Evolutionary conservation across 2,329 filamentous ascomycete species (phyloP).

Genomic region (Fusarium sp.): DNA sequence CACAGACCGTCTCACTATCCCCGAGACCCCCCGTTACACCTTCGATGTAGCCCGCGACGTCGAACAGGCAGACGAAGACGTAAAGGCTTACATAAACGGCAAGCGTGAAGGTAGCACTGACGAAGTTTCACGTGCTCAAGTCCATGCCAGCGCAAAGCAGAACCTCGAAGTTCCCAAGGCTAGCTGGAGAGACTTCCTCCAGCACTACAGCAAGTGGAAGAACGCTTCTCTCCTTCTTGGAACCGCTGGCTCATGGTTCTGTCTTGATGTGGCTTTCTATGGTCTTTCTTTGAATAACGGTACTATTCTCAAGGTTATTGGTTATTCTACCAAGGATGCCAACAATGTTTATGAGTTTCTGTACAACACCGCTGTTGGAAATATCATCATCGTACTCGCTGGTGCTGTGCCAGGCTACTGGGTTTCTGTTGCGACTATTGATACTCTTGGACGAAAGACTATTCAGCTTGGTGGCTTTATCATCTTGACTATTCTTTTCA

Average conservation of each 20-base stretch:
- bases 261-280: constrained; percentile 72
- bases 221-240: constrained; percentile 78
- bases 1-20: constrained; percentile 76
- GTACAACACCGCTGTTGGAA: constrained; percentile 80
- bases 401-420: constrained; percentile 86
- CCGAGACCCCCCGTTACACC: constrained; percentile 88
- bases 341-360: constrained; percentile 74
- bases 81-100: constrained; percentile 78
- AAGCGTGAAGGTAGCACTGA: constrained; percentile 72
- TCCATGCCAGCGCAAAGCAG: constrained; percentile 63
- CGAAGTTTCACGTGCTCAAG: constrained; percentile 71
- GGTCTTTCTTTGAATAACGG: constrained; percentile 81
- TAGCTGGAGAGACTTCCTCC: constrained; percentile 75
- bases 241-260: constrained; percentile 88
- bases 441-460: constrained; percentile 80
- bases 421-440: constrained; percentile 79
- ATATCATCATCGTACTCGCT: constrained; percentile 81
- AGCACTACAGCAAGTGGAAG: constrained; percentile 76
- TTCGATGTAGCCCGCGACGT: constrained; percentile 83
- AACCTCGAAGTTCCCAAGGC: constrained; percentile 75
- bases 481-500: constrained; percentile 70
- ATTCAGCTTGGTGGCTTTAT: constrained; percentile 76
- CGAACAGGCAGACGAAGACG: constrained; percentile 77
- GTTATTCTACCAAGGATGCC: constrained; percentile 65
- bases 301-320: constrained; percentile 76